phyloP scores from a whole-genome alignment of 805 yeast species.

The Saccharomyces paradoxus region DNA sequence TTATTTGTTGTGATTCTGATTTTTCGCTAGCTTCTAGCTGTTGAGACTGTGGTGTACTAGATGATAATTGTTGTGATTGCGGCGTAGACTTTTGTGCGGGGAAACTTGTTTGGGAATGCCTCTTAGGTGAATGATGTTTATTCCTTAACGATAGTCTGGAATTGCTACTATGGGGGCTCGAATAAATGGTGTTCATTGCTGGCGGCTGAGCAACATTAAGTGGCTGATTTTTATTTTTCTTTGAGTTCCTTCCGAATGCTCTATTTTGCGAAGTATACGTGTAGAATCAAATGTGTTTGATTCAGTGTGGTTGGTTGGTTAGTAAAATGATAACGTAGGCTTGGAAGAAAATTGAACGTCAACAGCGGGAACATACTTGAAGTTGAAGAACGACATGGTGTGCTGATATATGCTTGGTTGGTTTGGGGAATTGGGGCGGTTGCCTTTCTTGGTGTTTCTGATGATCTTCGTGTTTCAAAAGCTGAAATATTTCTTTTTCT shows the following conservation, averaged over 20 bases:
- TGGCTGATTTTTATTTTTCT: conserved; percentile 36
- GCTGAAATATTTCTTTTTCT: background rate
- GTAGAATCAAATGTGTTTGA: background rate
- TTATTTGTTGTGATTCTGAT: conserved; percentile 24
- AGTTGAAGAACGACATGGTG: conserved; percentile 24
- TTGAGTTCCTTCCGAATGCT: conserved; percentile 53
- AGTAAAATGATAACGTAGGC: background rate
- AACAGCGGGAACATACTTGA: conserved; percentile 18
- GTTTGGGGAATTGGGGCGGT: background rate
- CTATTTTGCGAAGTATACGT: conserved; percentile 21
- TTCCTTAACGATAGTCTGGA: conserved; percentile 42
- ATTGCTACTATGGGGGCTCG: conserved; percentile 35
- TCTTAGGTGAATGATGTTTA: conserved; percentile 20
- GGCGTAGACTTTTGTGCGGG: conserved; percentile 10
- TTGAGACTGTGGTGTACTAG: conserved; percentile 2
- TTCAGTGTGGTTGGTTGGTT: background rate
- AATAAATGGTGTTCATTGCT: conserved; percentile 25
- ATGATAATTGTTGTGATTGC: conserved; percentile 10
- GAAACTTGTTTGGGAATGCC: conserved; percentile 19
- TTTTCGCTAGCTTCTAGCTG: conserved; percentile 13
- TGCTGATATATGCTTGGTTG: background rate
- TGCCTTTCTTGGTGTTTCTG: background rate
- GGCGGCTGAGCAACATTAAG: conserved; percentile 9
- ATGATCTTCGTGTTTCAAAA: background rate
- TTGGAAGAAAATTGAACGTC: background rate